phyloP scores from a whole-genome alignment of 2,329 filamentous ascomycete species.

The Basipetospora chlamydospora region DNA sequence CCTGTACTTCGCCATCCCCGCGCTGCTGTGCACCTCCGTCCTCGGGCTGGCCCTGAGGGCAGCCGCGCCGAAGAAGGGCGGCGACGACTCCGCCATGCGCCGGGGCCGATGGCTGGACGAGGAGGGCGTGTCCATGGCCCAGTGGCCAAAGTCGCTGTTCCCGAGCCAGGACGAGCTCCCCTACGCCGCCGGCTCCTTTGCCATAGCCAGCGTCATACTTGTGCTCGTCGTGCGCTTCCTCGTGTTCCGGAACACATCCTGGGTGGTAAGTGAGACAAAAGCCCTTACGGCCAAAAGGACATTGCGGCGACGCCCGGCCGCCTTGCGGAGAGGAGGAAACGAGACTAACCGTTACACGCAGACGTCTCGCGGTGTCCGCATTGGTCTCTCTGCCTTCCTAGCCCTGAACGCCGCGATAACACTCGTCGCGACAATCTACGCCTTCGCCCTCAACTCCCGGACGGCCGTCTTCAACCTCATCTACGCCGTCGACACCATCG shows the following conservation, averaged over 20 bases:
- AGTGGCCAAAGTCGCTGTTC: constrained; percentile 4
- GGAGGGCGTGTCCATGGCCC: constrained; percentile 1
- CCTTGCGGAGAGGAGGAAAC: no score
- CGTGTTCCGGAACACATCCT: no score
- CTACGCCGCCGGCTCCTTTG: neutral
- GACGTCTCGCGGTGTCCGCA: neutral
- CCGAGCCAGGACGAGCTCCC: constrained; percentile 2
- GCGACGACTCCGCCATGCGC: neutral
- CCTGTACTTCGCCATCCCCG: neutral
- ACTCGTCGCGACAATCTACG: constrained; percentile 1
- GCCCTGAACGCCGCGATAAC: neutral
- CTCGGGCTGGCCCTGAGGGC: neutral
- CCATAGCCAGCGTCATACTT: neutral
- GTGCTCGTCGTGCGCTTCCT: neutral
- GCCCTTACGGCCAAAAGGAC: no score
- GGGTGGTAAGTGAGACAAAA: no score
- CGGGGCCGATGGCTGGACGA: constrained; percentile 1
- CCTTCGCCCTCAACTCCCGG: constrained; percentile 2
- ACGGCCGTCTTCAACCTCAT: neutral
- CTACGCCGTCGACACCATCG: neutral
- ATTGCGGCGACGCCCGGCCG: no score
- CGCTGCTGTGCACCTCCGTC: neutral
- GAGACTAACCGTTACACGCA: neutral
- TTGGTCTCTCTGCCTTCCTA: neutral
- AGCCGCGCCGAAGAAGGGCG: neutral